Evolutionary conservation across 2,329 filamentous ascomycete species (phyloP).

Genomic region (Phaeosphaeriaceae sp.): DNA sequence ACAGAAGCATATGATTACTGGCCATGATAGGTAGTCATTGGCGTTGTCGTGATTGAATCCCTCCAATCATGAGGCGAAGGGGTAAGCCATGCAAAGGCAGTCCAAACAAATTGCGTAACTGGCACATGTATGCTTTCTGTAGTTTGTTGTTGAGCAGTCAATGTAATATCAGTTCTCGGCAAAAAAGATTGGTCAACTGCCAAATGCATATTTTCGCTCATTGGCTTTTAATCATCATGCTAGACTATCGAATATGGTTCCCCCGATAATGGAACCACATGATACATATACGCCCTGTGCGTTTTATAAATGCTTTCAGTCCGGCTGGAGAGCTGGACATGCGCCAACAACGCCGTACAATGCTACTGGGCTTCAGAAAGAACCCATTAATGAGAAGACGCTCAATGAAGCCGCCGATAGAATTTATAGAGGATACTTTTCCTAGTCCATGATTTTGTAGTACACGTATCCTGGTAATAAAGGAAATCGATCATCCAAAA

Average conservation of each 20-base stretch:
- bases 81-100: no score
- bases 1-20: no score
- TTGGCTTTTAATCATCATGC: background rate
- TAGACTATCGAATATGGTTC: background rate
- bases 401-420: background rate
- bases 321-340: background rate
- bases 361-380: slow-evolving; percentile 12
- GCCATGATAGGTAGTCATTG: no score
- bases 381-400: slow-evolving; percentile 3
- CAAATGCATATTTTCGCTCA: background rate
- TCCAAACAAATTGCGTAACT: no score
- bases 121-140: no score
- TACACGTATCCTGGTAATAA: background rate
- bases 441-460: background rate
- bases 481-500: slow-evolving; percentile 17
- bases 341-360: slow-evolving; percentile 26
- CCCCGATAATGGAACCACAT: background rate
- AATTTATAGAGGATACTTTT: background rate
- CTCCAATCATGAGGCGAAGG: no score
- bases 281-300: background rate
- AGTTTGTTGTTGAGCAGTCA: no score
- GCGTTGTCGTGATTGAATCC: no score
- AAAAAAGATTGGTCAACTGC: background rate
- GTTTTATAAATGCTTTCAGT: background rate
- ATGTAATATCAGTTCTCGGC: no score